phyloP scores from a whole-genome alignment of 169 alveolate genomes.

The Plasmodium inui region DNA sequence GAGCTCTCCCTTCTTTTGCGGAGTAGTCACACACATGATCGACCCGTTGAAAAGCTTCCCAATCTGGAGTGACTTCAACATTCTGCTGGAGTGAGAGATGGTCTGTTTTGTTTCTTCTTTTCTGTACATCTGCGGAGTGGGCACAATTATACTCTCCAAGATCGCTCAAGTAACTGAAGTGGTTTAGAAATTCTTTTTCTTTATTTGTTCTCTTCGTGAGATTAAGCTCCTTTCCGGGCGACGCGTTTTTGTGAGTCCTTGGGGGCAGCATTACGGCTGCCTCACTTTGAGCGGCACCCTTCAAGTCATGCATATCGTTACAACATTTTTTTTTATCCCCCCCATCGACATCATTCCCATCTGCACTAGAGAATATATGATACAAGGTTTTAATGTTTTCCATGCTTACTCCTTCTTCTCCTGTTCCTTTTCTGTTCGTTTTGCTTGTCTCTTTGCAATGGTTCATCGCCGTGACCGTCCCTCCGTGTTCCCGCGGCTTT shows the following conservation, averaged over 20 bases:
- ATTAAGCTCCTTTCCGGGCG: not conserved
- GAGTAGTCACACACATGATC: not conserved
- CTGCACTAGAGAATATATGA: constrained; percentile 25
- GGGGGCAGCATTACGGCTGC: not conserved
- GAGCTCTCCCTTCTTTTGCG: not conserved
- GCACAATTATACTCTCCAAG: not conserved
- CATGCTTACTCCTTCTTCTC: constrained; percentile 13
- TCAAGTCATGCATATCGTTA: not conserved
- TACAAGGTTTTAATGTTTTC: constrained; percentile 51
- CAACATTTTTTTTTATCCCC: not conserved
- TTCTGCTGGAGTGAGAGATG: not conserved
- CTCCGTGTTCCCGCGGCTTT: not conserved
- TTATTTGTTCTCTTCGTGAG: not conserved
- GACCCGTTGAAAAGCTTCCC: not conserved
- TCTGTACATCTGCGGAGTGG: not conserved
- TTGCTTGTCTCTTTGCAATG: not conserved
- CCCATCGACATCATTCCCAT: not conserved
- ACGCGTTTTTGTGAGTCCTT: not conserved
- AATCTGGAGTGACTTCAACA: not conserved
- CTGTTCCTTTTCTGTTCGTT: not conserved
- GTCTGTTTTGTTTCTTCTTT: not conserved
- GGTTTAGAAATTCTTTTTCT: not conserved
- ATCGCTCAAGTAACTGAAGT: not conserved
- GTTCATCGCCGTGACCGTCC: not conserved
- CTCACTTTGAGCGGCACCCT: not conserved